Evolutionary conservation across 2,329 filamentous ascomycete species (phyloP).

Genomic region (Hypoxylon rubiginosum): DNA sequence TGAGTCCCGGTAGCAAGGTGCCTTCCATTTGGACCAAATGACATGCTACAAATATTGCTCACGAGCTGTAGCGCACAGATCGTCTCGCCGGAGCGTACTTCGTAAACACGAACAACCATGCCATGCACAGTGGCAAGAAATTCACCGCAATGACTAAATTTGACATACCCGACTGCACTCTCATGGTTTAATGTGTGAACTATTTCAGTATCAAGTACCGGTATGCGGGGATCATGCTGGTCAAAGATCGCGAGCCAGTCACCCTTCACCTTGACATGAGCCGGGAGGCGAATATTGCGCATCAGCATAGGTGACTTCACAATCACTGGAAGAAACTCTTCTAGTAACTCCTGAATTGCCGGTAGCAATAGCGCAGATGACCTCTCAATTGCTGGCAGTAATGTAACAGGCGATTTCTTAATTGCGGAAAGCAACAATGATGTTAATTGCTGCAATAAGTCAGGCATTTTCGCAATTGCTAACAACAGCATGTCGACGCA

Average conservation of each 20-base stretch:
- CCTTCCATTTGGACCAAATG: not conserved
- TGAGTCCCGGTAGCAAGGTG: not conserved
- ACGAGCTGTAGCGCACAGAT: not conserved
- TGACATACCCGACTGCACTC: not conserved
- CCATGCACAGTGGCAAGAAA: not conserved
- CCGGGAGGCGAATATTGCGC: not conserved
- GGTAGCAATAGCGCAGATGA: not conserved
- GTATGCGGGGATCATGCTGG: not conserved
- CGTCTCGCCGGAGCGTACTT: not conserved
- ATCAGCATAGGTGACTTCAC: not conserved
- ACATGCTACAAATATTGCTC: not conserved
- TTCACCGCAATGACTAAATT: not conserved
- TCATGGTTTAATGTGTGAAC: not conserved
- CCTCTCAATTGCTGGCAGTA: not conserved
- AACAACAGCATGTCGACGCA: no score
- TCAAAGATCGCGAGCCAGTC: not conserved
- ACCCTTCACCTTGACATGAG: not conserved
- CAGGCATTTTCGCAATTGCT: no score
- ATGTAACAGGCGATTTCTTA: not conserved
- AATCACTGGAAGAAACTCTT: not conserved
- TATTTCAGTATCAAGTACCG: not conserved
- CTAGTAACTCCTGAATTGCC: not conserved
- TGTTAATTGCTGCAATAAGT: not conserved
- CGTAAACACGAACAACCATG: not conserved
- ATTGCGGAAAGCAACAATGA: not conserved